These are phyloP conservation scores for Sergeia podlipaevii DNA, from an alignment of 208 protist genomes.

Conservation along the genomic window DNA sequence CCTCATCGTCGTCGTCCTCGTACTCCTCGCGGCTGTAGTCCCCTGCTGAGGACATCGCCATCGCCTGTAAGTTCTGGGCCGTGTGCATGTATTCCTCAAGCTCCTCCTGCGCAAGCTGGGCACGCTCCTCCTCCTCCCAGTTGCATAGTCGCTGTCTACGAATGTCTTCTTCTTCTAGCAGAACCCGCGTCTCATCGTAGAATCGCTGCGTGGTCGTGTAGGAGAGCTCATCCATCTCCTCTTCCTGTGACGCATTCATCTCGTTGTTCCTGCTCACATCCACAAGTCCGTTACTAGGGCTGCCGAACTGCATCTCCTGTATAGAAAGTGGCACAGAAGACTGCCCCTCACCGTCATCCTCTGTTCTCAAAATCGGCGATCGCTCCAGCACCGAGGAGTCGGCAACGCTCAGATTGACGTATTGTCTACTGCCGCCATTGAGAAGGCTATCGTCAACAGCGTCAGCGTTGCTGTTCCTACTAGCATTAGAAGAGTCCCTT, in stretches of 20 bases:
- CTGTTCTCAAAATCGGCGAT: too few relatives aligned
- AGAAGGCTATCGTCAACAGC: too few relatives aligned
- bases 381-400: too few relatives aligned
- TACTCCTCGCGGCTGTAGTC: neutral
- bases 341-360: too few relatives aligned
- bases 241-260: too few relatives aligned
- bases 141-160: constrained; percentile 60
- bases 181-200: constrained; percentile 56
- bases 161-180: constrained; percentile 47
- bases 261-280: too few relatives aligned
- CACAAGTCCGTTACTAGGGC: too few relatives aligned
- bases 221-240: constrained; percentile 37
- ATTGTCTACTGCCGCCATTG: too few relatives aligned
- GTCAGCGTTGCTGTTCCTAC: too few relatives aligned
- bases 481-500: too few relatives aligned
- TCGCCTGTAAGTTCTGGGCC: neutral
- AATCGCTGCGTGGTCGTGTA: constrained; percentile 77
- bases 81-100: constrained; percentile 17
- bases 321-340: too few relatives aligned
- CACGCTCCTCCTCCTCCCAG: constrained; percentile 75
- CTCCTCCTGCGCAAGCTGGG: constrained; percentile 25
- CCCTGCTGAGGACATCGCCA: neutral
- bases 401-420: too few relatives aligned
- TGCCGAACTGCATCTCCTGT: constrained; percentile 4
- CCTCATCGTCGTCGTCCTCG: constrained; percentile 8